Evolutionary conservation across 2,329 filamentous ascomycete species (phyloP).

Genomic region (Colletotrichum destructivum): DNA sequence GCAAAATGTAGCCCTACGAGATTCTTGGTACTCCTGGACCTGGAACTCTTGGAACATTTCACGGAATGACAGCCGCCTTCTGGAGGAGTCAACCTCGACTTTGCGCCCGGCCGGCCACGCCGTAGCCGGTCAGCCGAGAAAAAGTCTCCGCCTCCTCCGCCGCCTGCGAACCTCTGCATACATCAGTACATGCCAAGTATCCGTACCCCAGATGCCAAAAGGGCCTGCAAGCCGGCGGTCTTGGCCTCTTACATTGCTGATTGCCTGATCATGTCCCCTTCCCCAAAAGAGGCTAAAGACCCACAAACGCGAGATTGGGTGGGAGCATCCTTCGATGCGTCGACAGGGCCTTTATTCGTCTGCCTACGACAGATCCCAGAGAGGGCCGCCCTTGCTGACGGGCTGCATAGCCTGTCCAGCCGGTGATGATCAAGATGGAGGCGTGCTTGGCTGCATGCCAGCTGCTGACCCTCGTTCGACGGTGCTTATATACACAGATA

Average conservation of each 20-base stretch:
- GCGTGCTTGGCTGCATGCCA: conserved; percentile 16
- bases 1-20: neutral
- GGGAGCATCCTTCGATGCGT: conserved; percentile 23
- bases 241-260: neutral
- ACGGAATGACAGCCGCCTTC: neutral
- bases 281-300: conserved; percentile 29
- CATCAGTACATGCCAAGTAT: too few relatives aligned
- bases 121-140: too few relatives aligned
- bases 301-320: conserved; percentile 17
- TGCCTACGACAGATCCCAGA: conserved; percentile 11
- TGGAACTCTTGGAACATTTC: too few relatives aligned
- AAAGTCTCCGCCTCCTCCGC: conserved; percentile 2
- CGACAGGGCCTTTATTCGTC: conserved; percentile 18
- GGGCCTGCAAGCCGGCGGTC: neutral
- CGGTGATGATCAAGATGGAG: conserved; percentile 18
- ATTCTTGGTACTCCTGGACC: too few relatives aligned
- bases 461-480: neutral
- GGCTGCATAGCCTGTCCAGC: neutral
- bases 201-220: neutral
- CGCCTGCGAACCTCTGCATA: neutral
- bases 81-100: too few relatives aligned
- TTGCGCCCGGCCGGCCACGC: too few relatives aligned
- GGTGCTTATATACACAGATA: conserved; percentile 4
- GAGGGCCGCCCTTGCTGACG: neutral
- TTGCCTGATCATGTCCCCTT: neutral